Conservation (phyloP, 495 filamentous ascomycete genomes). For the Tuber borchii region DNA sequence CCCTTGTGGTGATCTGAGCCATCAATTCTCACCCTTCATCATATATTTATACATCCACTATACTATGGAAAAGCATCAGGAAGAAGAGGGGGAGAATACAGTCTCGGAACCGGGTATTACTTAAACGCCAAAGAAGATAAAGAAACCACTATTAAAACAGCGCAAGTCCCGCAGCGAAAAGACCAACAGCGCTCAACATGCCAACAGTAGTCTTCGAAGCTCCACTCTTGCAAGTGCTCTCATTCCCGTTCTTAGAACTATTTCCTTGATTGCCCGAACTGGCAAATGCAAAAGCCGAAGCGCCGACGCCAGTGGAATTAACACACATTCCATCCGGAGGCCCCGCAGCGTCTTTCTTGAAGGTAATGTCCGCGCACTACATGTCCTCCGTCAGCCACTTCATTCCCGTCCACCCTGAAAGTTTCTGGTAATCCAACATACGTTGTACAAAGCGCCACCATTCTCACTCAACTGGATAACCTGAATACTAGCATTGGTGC, state of each 20-base stretch:
- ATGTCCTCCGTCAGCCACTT: constrained; percentile 20
- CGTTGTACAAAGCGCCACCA: constrained; percentile 57
- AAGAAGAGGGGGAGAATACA: not conserved
- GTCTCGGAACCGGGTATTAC: not conserved
- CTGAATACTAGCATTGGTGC: constrained; percentile 51
- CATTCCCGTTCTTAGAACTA: not conserved
- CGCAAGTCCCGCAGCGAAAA: not conserved
- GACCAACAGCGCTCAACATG: not conserved
- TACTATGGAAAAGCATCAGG: not conserved
- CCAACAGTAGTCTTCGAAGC: constrained; percentile 1
- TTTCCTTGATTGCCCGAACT: not conserved
- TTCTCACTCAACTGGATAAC: constrained; percentile 50
- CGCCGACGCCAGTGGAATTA: constrained; percentile 46
- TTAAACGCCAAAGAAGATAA: not conserved
- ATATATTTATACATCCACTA: not conserved
- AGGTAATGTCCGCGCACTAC: constrained; percentile 60
- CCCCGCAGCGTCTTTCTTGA: constrained; percentile 46
- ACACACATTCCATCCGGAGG: constrained; percentile 44
- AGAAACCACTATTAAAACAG: not conserved
- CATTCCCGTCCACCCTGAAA: constrained; percentile 10
- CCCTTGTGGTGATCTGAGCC: not conserved
- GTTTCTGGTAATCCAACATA: constrained; percentile 34
- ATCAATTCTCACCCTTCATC: not conserved
- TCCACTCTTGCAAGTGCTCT: not conserved
- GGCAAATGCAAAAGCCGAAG: constrained; percentile 25